Evolutionary conservation across 169 alveolate genomes (phyloP).

Genomic region (Plasmodium cynomolgi): DNA sequence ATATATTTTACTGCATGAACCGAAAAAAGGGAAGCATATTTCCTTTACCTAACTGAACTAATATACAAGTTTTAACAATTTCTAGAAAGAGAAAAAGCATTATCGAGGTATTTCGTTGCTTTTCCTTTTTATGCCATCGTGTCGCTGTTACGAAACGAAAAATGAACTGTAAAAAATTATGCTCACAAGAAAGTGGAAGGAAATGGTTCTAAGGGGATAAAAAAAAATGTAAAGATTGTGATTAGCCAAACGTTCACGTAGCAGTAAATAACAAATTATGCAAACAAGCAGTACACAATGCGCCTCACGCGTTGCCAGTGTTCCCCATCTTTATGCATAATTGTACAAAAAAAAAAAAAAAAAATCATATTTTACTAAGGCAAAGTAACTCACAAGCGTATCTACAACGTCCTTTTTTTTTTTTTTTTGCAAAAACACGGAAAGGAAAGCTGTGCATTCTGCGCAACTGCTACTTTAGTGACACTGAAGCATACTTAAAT

Average conservation of each 20-base stretch:
- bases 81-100: background rate
- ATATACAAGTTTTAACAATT: background rate
- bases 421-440: background rate
- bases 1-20: background rate
- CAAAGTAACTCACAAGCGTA: background rate
- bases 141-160: background rate
- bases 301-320: background rate
- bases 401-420: background rate
- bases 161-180: background rate
- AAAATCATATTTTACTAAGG: background rate
- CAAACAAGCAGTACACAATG: background rate
- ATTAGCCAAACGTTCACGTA: background rate
- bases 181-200: background rate
- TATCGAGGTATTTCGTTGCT: background rate
- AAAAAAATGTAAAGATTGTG: background rate
- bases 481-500: background rate
- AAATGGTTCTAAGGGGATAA: background rate
- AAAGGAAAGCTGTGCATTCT: background rate
- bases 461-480: background rate
- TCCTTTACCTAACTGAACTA: background rate
- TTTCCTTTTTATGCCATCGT: too few relatives aligned
- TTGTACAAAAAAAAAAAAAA: background rate
- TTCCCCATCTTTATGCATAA: background rate
- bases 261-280: background rate
- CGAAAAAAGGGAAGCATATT: background rate